Evolutionary conservation across 768 basidiomycete species (phyloP).

Genomic region (Asterophora lycoperdoides): DNA sequence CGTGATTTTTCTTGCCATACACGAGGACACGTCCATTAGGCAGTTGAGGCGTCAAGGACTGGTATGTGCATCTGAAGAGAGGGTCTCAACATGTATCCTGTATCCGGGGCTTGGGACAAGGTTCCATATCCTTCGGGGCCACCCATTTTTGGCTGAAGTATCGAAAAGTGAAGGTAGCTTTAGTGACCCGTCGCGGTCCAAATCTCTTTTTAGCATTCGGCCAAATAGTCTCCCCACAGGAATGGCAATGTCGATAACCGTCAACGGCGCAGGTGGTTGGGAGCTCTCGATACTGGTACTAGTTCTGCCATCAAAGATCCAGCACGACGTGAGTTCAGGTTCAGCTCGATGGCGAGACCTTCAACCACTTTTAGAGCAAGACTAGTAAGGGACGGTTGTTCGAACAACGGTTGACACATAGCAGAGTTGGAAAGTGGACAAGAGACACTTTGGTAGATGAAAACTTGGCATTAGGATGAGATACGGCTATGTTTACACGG

Average conservation of each 20-base stretch:
- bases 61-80: slow-evolving; percentile 42
- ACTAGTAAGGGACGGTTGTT: slow-evolving; percentile 1
- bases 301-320: slow-evolving; percentile 8
- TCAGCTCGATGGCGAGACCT: slow-evolving; percentile 8
- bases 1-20: slow-evolving; percentile 22
- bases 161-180: slow-evolving; percentile 49
- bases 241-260: slow-evolving; percentile 6
- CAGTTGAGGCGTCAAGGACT: slow-evolving; percentile 47
- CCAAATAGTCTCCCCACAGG: slow-evolving; percentile 5
- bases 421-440: slow-evolving; percentile 5
- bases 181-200: slow-evolving; percentile 1
- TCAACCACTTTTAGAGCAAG: slow-evolving; percentile 8
- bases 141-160: slow-evolving; percentile 56
- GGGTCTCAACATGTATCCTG: slow-evolving; percentile 57
- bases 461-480: slow-evolving; percentile 15
- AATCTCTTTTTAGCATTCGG: slow-evolving; percentile 2
- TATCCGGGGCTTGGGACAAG: slow-evolving; percentile 65
- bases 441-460: slow-evolving; percentile 7
- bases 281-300: slow-evolving; percentile 5
- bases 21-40: slow-evolving; percentile 37
- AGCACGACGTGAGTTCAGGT: neutral
- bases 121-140: slow-evolving; percentile 56
- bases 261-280: neutral
- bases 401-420: neutral
- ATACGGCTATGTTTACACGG: slow-evolving; percentile 18